Evolutionary conservation across 352 stramenopile species (phyloP).

Genomic region (Thalassiosira gravida): DNA sequence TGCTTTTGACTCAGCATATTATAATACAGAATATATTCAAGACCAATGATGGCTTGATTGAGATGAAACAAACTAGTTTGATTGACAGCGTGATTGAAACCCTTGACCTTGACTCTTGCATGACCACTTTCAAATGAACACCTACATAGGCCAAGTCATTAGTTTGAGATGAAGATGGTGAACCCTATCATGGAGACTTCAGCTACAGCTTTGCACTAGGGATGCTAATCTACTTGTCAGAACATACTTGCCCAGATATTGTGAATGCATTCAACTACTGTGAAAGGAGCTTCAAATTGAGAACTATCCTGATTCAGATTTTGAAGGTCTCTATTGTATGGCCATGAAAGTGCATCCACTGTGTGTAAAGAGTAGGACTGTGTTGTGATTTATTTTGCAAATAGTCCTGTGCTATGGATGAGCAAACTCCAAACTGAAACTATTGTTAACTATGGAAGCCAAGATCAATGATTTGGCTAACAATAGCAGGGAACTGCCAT

Average conservation of each 20-base stretch:
- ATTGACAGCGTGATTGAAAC: constrained; percentile 1
- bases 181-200: background rate
- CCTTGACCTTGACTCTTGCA: background rate
- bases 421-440: background rate
- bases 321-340: background rate
- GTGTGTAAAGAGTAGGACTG: background rate
- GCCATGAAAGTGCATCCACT: background rate
- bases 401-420: background rate
- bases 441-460: constrained; percentile 5
- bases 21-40: too few relatives aligned
- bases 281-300: background rate
- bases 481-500: background rate
- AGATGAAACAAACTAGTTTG: constrained; percentile 4
- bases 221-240: constrained; percentile 1
- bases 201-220: background rate
- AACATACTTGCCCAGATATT: background rate
- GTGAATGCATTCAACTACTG: background rate
- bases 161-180: background rate
- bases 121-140: background rate
- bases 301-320: constrained; percentile 1
- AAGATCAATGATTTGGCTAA: background rate
- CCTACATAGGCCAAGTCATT: background rate
- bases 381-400: background rate
- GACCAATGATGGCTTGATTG: background rate
- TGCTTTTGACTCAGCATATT: too few relatives aligned